phyloP scores from a whole-genome alignment of 148 eudicot genomes.

The Silene conica region DNA sequence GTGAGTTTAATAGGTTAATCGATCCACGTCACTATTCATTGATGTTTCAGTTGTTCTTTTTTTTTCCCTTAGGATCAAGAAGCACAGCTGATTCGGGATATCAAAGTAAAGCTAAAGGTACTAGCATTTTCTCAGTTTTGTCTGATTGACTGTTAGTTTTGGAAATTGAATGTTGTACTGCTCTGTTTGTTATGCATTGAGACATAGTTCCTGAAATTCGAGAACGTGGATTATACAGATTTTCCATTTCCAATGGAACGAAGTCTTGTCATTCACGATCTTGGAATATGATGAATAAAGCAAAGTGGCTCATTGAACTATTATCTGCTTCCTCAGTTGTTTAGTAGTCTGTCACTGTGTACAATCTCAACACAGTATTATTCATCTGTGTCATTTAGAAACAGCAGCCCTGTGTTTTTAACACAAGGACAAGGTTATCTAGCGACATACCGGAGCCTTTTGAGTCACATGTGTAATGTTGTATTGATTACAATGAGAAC shows the following conservation, averaged over 20 bases:
- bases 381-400: too few relatives aligned
- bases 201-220: not conserved
- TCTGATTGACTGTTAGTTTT: not conserved
- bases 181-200: not conserved
- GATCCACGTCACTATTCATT: not conserved
- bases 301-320: too few relatives aligned
- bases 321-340: too few relatives aligned
- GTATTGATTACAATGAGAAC: too few relatives aligned
- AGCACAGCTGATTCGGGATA: slow-evolving; percentile 80
- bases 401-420: too few relatives aligned
- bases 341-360: too few relatives aligned
- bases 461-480: too few relatives aligned
- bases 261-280: too few relatives aligned
- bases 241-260: not conserved
- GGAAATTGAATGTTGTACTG: not conserved
- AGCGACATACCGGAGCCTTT: too few relatives aligned
- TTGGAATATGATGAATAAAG: too few relatives aligned
- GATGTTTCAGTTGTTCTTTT: not conserved
- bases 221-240: not conserved
- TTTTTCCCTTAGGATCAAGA: slow-evolving; percentile 64
- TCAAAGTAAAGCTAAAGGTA: slow-evolving; percentile 90
- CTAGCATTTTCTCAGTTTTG: not conserved
- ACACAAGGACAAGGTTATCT: too few relatives aligned
- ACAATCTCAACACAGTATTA: too few relatives aligned
- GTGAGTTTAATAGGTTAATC: not conserved